Evolutionary conservation across 2,329 filamentous ascomycete genomes (phyloP).

Genomic region (Cercospora sp.): DNA sequence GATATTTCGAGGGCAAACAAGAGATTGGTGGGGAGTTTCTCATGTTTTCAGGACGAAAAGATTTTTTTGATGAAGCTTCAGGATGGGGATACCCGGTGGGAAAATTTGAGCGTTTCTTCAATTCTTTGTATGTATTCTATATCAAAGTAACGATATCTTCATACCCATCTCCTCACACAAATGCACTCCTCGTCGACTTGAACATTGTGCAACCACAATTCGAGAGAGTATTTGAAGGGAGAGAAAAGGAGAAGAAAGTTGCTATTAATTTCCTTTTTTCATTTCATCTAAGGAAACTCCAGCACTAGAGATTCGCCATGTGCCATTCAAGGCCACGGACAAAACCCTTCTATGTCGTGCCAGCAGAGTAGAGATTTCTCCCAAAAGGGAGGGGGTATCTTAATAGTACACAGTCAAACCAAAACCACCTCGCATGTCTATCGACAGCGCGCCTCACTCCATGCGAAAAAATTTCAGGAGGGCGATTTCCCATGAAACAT

Average conservation of each 20-base stretch:
- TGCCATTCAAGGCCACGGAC: background rate
- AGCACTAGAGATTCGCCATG: background rate
- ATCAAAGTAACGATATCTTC: no score
- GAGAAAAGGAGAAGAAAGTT: background rate
- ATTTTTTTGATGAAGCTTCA: background rate
- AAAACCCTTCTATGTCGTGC: constrained; percentile 1
- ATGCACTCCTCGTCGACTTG: no score
- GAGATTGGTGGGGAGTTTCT: background rate
- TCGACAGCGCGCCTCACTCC: constrained; percentile 12
- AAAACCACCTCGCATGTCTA: background rate
- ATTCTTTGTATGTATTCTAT: background rate
- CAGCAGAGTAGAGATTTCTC: constrained; percentile 18
- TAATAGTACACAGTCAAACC: constrained; percentile 13
- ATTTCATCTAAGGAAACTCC: constrained; percentile 1
- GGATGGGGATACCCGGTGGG: background rate
- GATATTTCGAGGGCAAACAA: background rate
- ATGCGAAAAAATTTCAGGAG: constrained; percentile 7
- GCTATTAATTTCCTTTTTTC: background rate
- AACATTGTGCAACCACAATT: no score
- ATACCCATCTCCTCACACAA: no score
- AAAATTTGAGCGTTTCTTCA: background rate
- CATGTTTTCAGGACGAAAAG: background rate
- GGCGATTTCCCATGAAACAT: constrained; percentile 1
- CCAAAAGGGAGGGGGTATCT: constrained; percentile 10
- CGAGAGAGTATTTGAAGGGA: no score